Conservation (phyloP, 192 early-diverging fungal genomes). For the Funneliformis mosseae region DNA sequence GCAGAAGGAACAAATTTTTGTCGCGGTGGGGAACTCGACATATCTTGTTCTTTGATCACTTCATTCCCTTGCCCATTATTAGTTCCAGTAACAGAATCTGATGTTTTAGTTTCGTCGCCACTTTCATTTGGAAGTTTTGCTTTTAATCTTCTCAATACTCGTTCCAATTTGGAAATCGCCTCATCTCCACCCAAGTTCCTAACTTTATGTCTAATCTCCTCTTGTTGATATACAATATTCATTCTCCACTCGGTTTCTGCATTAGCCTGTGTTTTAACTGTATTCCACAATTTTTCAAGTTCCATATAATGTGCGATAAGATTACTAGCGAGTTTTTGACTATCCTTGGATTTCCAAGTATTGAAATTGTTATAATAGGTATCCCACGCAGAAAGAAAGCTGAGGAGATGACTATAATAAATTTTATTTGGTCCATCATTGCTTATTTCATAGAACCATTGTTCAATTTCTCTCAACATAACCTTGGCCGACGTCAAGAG, state of each 20-base stretch:
- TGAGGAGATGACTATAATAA: not conserved
- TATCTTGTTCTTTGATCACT: not conserved
- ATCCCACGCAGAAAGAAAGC: constrained; percentile 54
- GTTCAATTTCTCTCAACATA: constrained; percentile 42
- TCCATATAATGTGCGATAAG: constrained; percentile 70
- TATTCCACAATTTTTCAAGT: constrained; percentile 65
- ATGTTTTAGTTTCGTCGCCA: not conserved
- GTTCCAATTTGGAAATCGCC: constrained; percentile 46
- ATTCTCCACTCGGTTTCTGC: constrained; percentile 60
- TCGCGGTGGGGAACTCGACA: not conserved
- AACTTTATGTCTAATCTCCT: constrained; percentile 46
- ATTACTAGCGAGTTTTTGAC: constrained; percentile 57
- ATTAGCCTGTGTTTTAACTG: constrained; percentile 53
- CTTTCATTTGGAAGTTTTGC: constrained; percentile 19
- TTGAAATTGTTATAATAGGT: constrained; percentile 63
- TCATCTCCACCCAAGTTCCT: constrained; percentile 51
- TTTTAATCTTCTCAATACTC: constrained; percentile 28
- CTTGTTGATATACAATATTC: constrained; percentile 59
- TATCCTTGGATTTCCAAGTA: constrained; percentile 70
- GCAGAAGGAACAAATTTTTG: not conserved
- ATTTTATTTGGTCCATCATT: constrained; percentile 29
- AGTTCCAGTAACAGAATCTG: constrained; percentile 18
- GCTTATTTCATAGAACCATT: constrained; percentile 35
- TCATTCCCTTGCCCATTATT: not conserved
- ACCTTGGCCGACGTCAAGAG: constrained; percentile 40